These are phyloP conservation scores for Wickerhamiella lipophila DNA, from an alignment of 805 yeast species.

Conservation along the genomic window DNA sequence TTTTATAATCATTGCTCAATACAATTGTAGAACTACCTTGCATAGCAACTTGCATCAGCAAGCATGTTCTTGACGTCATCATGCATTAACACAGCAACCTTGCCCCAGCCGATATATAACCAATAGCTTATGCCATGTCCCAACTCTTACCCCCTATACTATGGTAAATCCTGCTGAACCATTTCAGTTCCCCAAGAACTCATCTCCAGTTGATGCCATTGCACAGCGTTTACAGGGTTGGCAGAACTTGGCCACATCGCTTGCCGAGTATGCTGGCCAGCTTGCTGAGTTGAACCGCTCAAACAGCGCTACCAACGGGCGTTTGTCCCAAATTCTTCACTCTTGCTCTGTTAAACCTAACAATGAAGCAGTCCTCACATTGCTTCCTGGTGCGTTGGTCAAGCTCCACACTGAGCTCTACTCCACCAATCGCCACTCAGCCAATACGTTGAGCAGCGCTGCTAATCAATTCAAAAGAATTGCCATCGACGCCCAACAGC, in stretches of 20 bases:
- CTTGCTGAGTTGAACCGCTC: constrained; percentile 44
- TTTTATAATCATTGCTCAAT: neutral
- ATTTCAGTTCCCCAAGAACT: constrained; percentile 38
- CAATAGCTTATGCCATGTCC: neutral
- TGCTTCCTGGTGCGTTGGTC: constrained; percentile 30
- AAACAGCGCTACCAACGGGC: constrained; percentile 29
- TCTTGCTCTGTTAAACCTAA: neutral
- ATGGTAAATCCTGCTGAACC: constrained; percentile 11
- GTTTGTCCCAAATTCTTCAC: neutral
- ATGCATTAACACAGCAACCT: neutral
- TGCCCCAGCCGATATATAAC: constrained; percentile 1
- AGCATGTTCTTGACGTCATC: constrained; percentile 1
- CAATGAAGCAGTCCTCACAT: constrained; percentile 1
- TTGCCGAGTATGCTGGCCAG: constrained; percentile 65
- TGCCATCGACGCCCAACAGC: constrained; percentile 4
- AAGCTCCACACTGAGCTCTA: constrained; percentile 58
- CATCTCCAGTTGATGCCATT: constrained; percentile 73
- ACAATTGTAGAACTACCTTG: neutral
- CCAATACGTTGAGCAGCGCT: neutral
- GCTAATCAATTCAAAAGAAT: neutral
- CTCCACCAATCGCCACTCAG: constrained; percentile 31
- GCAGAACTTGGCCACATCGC: constrained; percentile 63
- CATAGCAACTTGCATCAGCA: constrained; percentile 2
- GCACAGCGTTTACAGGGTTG: constrained; percentile 76
- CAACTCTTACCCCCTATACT: neutral